A percentile compares a stretch with the other conserved stretches of the same genome.
phyloP scores from a whole-genome alignment of 768 basidiomycete species.

The Auriscalpium vulgare region DNA sequence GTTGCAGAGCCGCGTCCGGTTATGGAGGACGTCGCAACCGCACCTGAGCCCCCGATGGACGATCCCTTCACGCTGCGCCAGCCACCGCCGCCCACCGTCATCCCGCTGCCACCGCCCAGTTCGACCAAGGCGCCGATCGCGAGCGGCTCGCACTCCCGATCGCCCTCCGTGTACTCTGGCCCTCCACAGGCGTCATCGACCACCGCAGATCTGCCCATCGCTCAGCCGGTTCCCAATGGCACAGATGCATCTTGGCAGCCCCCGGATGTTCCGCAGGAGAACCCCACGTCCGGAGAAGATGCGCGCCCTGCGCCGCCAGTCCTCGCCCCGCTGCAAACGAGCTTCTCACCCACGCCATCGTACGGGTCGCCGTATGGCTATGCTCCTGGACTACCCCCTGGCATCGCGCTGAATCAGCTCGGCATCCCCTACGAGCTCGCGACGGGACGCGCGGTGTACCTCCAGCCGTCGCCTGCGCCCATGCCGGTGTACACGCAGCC shows the following conservation, averaged over 20 bases:
- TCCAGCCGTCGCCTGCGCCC: slow-evolving; percentile 32
- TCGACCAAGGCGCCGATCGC: slow-evolving; percentile 5
- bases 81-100: slow-evolving; percentile 33
- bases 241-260: not conserved
- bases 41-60: slow-evolving; percentile 36
- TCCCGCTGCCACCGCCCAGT: slow-evolving; percentile 20
- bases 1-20: slow-evolving; percentile 2
- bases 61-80: slow-evolving; percentile 55
- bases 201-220: slow-evolving; percentile 1
- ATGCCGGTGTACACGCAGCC: slow-evolving; percentile 29
- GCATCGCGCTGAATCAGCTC: slow-evolving; percentile 64
- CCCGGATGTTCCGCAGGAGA: not conserved
- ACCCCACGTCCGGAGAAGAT: slow-evolving; percentile 4
- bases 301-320: slow-evolving; percentile 27
- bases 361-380: slow-evolving; percentile 66
- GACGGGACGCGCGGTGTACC: slow-evolving; percentile 72
- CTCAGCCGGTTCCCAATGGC: slow-evolving; percentile 2
- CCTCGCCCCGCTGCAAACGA: slow-evolving; percentile 37
- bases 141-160: not conserved
- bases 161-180: not conserved
- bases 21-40: slow-evolving; percentile 19
- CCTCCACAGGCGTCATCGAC: not conserved
- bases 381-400: slow-evolving; percentile 49
- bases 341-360: slow-evolving; percentile 44
- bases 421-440: slow-evolving; percentile 79